Conservation (phyloP, 1,284 basidiomycete species). For the Leccinum ponderosum region DNA sequence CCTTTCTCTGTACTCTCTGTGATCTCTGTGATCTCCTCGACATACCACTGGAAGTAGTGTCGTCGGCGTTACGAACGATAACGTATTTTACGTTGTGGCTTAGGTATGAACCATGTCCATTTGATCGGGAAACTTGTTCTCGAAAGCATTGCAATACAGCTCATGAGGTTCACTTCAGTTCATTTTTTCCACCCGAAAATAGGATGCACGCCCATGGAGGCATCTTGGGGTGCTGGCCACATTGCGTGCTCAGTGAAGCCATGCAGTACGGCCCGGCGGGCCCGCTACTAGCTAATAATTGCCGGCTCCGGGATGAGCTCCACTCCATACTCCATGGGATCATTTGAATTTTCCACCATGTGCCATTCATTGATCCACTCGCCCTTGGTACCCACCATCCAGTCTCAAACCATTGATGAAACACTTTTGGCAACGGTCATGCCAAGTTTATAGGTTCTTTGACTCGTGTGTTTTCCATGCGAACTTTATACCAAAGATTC, state of each 20-base stretch:
- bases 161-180: background rate
- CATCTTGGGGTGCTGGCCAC: background rate
- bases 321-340: background rate
- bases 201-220: background rate
- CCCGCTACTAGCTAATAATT: background rate
- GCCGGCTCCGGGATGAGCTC: background rate
- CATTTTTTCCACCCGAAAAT: background rate
- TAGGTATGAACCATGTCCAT: conserved; percentile 13
- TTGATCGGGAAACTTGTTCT: background rate
- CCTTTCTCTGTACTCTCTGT: background rate
- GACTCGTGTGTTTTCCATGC: background rate
- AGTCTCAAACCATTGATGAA: background rate
- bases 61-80: background rate
- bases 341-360: background rate
- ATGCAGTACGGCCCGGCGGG: conserved; percentile 3
- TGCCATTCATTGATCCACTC: background rate
- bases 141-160: background rate
- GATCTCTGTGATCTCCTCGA: background rate
- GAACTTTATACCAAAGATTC: conserved; percentile 1
- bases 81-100: background rate
- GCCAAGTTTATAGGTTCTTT: conserved; percentile 2
- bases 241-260: background rate
- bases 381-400: conserved; percentile 15
- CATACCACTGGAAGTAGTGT: background rate
- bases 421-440: background rate